Base-by-base conservation (phyloP, 345 rosid species). In the Boechera stricta region DNA sequence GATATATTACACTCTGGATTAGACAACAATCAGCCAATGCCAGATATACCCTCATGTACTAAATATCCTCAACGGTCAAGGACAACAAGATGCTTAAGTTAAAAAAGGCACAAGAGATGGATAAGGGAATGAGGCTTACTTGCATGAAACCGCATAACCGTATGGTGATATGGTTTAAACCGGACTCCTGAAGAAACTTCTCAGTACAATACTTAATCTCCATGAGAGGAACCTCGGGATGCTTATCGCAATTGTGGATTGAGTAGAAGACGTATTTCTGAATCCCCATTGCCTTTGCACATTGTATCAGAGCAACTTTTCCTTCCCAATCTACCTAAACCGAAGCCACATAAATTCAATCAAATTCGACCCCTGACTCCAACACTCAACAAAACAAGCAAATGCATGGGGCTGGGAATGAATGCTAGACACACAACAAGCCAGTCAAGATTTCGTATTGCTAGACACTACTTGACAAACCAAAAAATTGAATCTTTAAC, bases 251-350 rank as follows among this genome's bases (percentile, higher is more conserved):
- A 63, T 95, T 95, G 77, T 95, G 99, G 74, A 94, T 92, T 31
- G 99, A 95, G 73, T 83, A 95, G 74, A 95, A 92, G 21, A 95
- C 81, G 16, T 83, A 90, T 71, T 95, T 92, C 87, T 92, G 99
- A 79, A 95, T 90, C 77, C 93, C 98, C 98, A 95, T 95, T 70
- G 97, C 97, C 81, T 94, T 92, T 78, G 98, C 98, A 77, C 93
- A 92, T 80, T 94, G 98, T 83, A 94, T 88, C 28, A 92, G 87
- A 67, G 94, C 99, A 80, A 95, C 98, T 87, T 92, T 95, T 61
- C 99, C 98, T 90, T 90, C 97, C 99, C 99, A 95, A 72, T 95
- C 99, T 90, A 94, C 99, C 98, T 90, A 90, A 86, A 92, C 75
- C 83, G 79, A 82, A 86, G 65, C 73, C 72, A 80, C 39, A 45